Conservation (phyloP, 2,329 filamentous ascomycete species). For the Sarocladiaceae sp. region DNA sequence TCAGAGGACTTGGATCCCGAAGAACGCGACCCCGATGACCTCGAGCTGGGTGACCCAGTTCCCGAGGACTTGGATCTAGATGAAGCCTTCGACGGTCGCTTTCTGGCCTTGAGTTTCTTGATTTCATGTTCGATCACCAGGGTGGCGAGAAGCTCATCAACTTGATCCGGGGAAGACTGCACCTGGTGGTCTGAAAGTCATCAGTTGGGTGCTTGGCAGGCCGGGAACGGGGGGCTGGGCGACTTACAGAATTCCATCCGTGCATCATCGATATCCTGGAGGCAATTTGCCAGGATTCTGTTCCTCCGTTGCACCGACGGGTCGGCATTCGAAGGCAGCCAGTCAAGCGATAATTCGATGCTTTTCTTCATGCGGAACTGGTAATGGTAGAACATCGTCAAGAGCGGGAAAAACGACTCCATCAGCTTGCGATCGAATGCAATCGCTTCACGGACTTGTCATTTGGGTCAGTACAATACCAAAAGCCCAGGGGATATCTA, state of each 20-base stretch:
- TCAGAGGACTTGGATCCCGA: neutral
- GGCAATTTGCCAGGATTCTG: slow-evolving; percentile 21
- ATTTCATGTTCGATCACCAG: slow-evolving; percentile 33
- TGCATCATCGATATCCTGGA: slow-evolving; percentile 25
- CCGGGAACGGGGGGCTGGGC: neutral
- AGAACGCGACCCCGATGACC: no score
- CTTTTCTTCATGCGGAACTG: slow-evolving; percentile 35
- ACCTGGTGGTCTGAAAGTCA: slow-evolving; percentile 22
- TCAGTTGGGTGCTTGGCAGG: slow-evolving; percentile 14
- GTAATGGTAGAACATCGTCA: slow-evolving; percentile 33
- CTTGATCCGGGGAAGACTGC: slow-evolving; percentile 24
- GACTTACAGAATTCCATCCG: slow-evolving; percentile 30
- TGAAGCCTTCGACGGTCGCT: slow-evolving; percentile 20
- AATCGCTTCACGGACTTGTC: neutral
- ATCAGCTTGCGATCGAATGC: slow-evolving; percentile 3
- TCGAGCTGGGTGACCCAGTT: neutral
- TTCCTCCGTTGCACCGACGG: slow-evolving; percentile 19
- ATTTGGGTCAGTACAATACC: neutral
- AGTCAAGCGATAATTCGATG: slow-evolving; percentile 31
- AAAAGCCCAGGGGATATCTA: no score
- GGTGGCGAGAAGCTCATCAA: slow-evolving; percentile 26
- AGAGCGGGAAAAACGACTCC: slow-evolving; percentile 30
- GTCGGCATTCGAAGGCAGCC: slow-evolving; percentile 25
- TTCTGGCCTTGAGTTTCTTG: slow-evolving; percentile 31
- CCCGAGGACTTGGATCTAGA: neutral